Base-by-base conservation (phyloP, 1,284 basidiomycete species). In the Heterobasidion occidentale region DNA sequence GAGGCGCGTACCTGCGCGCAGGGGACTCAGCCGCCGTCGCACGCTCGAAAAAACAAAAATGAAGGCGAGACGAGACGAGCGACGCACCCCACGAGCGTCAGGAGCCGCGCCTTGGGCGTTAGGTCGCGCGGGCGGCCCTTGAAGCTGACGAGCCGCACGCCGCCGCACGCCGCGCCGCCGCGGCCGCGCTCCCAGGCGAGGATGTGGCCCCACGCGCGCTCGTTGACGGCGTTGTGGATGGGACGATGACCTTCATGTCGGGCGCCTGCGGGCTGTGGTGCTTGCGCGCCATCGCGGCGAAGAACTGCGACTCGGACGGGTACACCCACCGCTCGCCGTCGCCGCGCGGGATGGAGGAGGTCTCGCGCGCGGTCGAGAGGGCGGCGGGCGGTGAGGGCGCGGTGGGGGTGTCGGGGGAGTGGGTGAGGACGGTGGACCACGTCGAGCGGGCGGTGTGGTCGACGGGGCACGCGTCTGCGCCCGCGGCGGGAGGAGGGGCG, bases 191-290 rank as follows among this genome's bases (percentile, higher is more conserved):
- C 96, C 96, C 96, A 99, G 60, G 83, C 83, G 67, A 94, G 71
- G 51, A 99, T 81, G 70, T 97, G 88, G 51, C 77, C 74, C 96
- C 96, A 99, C 3, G 95, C 93, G 59, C 90, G 86, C 72, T 99
- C 97, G 68, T 99, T 99, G 58, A 99, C 97, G 36, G 96, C 96
- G 67, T 99, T 99, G 73, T 99, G 96, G 57, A 99, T 99, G 7
- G 96, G 7, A 99, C 94, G 63, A 99, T 88, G 20, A 93, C 90
- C 65, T 83, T 84, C 95, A 99, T 98, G 73, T 98, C 96, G 19
- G 78, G 68, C 15, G 87, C 82, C 17, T 86, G 79, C 5, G 89
- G 89, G 58, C 88, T 83, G 69, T 96, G 90, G 67, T 97, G 84
- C 74, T 99, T 99, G 58, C 96, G 85, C 59, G 87, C 81, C 86